Conservation (phyloP, 495 filamentous ascomycete genomes). For the Podospora anserina region DNA sequence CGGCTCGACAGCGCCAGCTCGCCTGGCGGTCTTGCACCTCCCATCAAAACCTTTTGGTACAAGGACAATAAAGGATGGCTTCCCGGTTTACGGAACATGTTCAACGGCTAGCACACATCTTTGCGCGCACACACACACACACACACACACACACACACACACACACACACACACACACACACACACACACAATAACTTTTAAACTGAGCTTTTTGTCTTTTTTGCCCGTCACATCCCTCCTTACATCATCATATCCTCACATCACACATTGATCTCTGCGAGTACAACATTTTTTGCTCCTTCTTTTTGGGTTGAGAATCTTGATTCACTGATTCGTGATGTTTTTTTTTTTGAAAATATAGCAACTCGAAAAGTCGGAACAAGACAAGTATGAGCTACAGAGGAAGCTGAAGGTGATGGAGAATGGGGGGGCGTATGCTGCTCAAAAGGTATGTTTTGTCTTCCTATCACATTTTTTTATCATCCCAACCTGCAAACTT, state of each 20-base stretch:
- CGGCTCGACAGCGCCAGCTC: not conserved
- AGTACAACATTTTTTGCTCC: not conserved
- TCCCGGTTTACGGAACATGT: not conserved
- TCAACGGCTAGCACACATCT: not conserved
- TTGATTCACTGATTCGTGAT: slow-evolving; percentile 11
- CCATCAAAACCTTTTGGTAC: not conserved
- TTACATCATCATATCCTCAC: not conserved
- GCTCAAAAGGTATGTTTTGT: slow-evolving; percentile 46
- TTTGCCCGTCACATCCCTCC: not conserved
- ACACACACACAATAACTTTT: not conserved
- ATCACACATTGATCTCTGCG: not conserved
- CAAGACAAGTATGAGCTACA: slow-evolving; percentile 48
- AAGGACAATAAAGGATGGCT: not conserved
- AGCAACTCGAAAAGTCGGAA: slow-evolving; percentile 52
- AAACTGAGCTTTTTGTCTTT: not conserved
- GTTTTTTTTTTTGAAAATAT: not conserved
- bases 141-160: no score
- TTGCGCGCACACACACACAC: not conserved
- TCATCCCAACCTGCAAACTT: not conserved
- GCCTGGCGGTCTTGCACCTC: not conserved
- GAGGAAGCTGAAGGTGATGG: slow-evolving; percentile 44
- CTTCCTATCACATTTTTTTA: not conserved
- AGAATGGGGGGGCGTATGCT: slow-evolving; percentile 42
- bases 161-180: no score
- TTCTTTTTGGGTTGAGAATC: not conserved